Percentiles rank a stretch among this genome's conserved stretches.
phyloP scores from a whole-genome alignment of 768 basidiomycete genomes.

The Phlebiopsis flavidoalba region DNA sequence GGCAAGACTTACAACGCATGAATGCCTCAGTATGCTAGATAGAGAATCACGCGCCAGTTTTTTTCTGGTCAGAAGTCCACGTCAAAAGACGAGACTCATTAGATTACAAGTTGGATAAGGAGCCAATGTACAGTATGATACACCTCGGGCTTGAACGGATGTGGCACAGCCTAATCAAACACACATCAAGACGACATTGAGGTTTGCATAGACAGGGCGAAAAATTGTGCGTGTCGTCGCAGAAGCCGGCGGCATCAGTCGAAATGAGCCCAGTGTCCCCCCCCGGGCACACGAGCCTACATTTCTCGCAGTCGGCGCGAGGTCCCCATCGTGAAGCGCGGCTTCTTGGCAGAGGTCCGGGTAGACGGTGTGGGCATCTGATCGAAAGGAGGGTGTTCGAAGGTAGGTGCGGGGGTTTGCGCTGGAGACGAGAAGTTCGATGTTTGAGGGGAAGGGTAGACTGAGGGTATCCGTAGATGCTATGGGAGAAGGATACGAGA shows the following conservation, averaged over 20 bases:
- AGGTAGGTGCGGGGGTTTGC: background rate
- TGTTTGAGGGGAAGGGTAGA: background rate
- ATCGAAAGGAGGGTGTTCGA: background rate
- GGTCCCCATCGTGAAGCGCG: slow-evolving; percentile 69
- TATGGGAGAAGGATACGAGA: background rate
- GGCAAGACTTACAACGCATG: no score
- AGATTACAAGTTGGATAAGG: background rate
- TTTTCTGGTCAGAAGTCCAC: no score
- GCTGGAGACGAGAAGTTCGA: background rate
- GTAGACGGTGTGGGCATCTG: background rate
- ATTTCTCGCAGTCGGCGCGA: slow-evolving; percentile 63
- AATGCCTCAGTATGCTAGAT: no score
- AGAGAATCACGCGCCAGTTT: no score
- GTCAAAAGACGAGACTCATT: no score
- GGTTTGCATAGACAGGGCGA: background rate
- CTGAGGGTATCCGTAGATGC: background rate
- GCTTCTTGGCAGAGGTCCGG: slow-evolving; percentile 26
- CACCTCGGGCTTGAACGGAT: background rate
- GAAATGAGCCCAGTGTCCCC: slow-evolving; percentile 72
- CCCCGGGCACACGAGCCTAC: slow-evolving; percentile 57
- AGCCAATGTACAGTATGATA: background rate
- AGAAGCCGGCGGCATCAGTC: slow-evolving; percentile 27
- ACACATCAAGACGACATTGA: background rate
- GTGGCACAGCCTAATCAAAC: background rate
- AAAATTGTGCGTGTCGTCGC: background rate